Base-by-base conservation (phyloP, 805 yeast species). In the Huiozyma naganishii region DNA sequence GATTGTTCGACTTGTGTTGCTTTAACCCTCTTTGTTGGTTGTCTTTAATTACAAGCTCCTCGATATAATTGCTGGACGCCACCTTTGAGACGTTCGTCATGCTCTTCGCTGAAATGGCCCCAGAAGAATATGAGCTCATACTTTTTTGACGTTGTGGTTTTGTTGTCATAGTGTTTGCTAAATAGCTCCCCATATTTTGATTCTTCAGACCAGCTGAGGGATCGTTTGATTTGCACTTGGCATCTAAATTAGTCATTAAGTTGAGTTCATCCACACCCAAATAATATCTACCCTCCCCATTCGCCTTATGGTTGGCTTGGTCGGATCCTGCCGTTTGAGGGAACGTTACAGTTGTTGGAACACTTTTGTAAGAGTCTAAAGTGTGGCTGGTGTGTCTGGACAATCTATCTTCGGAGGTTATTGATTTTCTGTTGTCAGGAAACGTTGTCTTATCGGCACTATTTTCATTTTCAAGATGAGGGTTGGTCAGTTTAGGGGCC, bases 1-100 rank as follows among this genome's bases (percentile, higher is more conserved):
- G 66, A 44, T 62, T 62, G 42, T 52, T 59, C 6, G 61, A 53
- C 45, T 59, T 57, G 48, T 62, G 62, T 36, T 53, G 59, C 47
- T 52, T 59, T 8, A 41, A 39, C 6, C 51, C 48, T 32, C 42
- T 48, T 6, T 29, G 23, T 12, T 11, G n/a, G 7, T 29, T 29
- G 35, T 29, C 32, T 8, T 7, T 17, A 3, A 17, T 17, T 17
- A 17, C 23, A 17, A 4, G 23, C 12, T 37, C 29, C 12, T 37
- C 40, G n/a, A 6, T 11, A 8, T 29, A 28, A 9, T n/a, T 7
- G 5, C 9, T 39, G 6, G 32, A 27, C 5, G 40, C 12, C 23
- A 29, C 33, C 23, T n/a, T 12, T n/a, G 11, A 29, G 23, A 8
- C 12, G 23, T 34, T 32, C 3, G 9, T 34, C 17, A 10, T 7